A percentile compares a stretch with the other conserved stretches of the same genome.
These are phyloP conservation scores for Saccharomyces mikatae DNA, from an alignment of 805 yeast species.

Conservation along the genomic window DNA sequence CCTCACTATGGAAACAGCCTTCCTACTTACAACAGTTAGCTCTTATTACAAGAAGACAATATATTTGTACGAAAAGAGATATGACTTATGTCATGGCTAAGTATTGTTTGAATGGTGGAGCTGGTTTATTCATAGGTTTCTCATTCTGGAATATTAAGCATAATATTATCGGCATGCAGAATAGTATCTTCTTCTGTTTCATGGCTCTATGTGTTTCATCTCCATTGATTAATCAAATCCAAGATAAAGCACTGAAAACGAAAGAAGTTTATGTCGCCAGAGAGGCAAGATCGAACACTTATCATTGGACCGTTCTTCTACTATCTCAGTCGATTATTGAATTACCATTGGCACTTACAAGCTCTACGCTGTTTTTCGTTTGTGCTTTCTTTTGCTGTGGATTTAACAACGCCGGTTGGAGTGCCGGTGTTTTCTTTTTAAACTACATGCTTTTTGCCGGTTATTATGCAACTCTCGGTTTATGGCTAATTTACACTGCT, in stretches of 20 bases:
- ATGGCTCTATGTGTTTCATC: conserved; percentile 51
- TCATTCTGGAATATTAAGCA: conserved; percentile 55
- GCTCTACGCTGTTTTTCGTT: conserved; percentile 45
- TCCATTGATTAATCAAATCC: conserved; percentile 57
- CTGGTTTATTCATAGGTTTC: conserved; percentile 68
- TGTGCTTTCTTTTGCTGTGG: conserved; percentile 46
- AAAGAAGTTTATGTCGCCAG: conserved; percentile 64
- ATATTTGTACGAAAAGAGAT: conserved; percentile 47
- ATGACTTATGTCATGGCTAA: conserved; percentile 58
- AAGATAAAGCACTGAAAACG: conserved; percentile 48
- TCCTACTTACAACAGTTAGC: conserved; percentile 40
- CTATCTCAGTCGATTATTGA: conserved; percentile 49
- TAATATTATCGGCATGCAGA: conserved; percentile 48
- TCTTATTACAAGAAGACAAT: conserved; percentile 37
- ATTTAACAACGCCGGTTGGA: conserved; percentile 34
- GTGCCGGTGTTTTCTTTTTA: conserved; percentile 45
- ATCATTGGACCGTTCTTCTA: conserved; percentile 59
- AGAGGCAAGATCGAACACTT: conserved; percentile 65
- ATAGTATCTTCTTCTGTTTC: conserved; percentile 54
- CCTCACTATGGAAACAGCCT: conserved; percentile 23
- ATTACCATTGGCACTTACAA: conserved; percentile 47
- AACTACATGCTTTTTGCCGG: conserved; percentile 36
- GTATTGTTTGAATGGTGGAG: conserved; percentile 40
- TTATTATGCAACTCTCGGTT: conserved; percentile 39
- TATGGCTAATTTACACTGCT: conserved; percentile 46